Percentiles rank a stretch among this genome's conserved stretches.
Conservation (phyloP, 1,284 basidiomycete genomes). For the Takashimella tepidaria region DNA sequence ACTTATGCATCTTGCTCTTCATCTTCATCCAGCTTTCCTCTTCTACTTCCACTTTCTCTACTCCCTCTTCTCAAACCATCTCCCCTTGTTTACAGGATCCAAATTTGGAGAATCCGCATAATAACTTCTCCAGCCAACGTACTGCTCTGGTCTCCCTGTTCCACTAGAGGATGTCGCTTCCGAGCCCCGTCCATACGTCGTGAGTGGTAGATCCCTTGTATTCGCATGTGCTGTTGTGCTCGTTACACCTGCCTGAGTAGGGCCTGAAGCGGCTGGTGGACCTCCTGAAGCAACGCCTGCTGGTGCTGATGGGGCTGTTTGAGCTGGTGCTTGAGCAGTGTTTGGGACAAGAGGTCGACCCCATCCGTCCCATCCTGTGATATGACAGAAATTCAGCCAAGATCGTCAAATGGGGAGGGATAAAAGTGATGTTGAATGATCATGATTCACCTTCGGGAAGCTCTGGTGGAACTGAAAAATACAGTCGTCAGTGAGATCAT, state of each 20-base stretch:
- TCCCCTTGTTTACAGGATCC: not conserved
- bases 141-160: constrained; percentile 36
- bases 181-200: not conserved
- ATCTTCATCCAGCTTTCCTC: no score
- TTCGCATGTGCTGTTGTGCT: constrained; percentile 3
- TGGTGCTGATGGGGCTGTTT: constrained; percentile 1
- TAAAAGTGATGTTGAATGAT: not conserved
- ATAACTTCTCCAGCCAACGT: constrained; percentile 28
- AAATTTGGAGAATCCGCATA: constrained; percentile 13
- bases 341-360: constrained; percentile 31
- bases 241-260: no score
- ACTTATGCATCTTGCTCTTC: no score
- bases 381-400: not conserved
- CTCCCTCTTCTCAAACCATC: no score
- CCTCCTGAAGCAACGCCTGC: not conserved
- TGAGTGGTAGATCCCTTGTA: constrained; percentile 16
- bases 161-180: constrained; percentile 10
- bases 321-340: constrained; percentile 15
- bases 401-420: not conserved
- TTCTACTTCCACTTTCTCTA: no score
- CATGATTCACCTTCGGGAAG: constrained; percentile 28
- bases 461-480: constrained; percentile 29
- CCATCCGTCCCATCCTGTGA: constrained; percentile 38
- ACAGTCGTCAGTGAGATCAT: not conserved
- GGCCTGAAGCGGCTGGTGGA: constrained; percentile 8